A percentile compares a stretch with the other conserved stretches of the same genome.
Evolutionary conservation across 1,284 basidiomycete species (phyloP).

Genomic region (Ceratobasidium sp.): DNA sequence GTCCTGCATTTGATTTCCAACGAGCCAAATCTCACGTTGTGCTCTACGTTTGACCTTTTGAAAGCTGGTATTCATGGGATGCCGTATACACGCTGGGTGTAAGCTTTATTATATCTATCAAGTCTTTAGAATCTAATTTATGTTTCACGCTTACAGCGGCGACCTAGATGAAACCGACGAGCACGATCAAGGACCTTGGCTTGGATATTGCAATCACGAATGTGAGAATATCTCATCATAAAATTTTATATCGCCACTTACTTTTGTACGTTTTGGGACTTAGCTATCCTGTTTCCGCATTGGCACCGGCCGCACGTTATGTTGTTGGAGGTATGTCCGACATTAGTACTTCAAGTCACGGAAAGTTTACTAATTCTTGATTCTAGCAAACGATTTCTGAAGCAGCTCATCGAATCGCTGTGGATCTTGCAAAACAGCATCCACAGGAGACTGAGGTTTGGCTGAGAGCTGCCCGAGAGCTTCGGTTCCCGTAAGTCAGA

Average conservation of each 20-base stretch:
- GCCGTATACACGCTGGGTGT: slow-evolving; percentile 43
- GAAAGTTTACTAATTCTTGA: not conserved
- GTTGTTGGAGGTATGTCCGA: slow-evolving; percentile 33
- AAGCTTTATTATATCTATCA: not conserved
- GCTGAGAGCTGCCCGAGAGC: slow-evolving; percentile 35
- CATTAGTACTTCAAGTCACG: not conserved
- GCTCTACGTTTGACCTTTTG: no score
- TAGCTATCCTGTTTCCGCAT: slow-evolving; percentile 31
- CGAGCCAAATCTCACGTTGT: no score
- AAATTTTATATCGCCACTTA: no score
- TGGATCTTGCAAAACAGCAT: slow-evolving; percentile 8
- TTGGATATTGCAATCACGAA: slow-evolving; percentile 32
- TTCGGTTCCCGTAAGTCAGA: slow-evolving; percentile 44
- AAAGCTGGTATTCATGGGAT: slow-evolving; percentile 43
- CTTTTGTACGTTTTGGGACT: no score
- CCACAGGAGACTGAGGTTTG: slow-evolving; percentile 22
- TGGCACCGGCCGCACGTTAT: slow-evolving; percentile 44
- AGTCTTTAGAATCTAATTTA: not conserved
- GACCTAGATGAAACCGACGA: not conserved
- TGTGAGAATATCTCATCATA: slow-evolving; percentile 4
- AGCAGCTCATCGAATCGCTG: slow-evolving; percentile 33
- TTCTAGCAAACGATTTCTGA: slow-evolving; percentile 39
- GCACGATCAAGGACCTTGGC: not conserved
- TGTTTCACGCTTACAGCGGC: not conserved
- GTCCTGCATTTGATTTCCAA: no score